Evolutionary conservation across 2,329 filamentous ascomycete species (phyloP).

Genomic region (Bretziella fagacearum): DNA sequence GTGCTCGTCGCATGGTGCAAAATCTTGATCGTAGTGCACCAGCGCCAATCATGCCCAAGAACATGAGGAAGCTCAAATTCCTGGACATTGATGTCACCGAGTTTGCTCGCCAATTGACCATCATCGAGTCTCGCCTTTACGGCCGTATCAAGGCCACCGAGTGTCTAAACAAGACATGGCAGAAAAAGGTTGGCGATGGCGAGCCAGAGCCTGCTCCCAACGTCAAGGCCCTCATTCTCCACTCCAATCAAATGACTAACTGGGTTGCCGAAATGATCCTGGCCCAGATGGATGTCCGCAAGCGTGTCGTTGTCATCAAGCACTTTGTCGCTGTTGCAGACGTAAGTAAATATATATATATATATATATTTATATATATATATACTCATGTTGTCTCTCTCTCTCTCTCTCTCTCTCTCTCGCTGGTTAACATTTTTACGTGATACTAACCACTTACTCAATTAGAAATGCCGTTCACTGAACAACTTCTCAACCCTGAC

Average conservation of each 20-base stretch:
- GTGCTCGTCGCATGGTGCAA: slow-evolving; percentile 69
- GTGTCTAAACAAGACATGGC: slow-evolving; percentile 97
- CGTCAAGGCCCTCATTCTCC: slow-evolving; percentile 87
- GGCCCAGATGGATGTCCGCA: slow-evolving; percentile 84
- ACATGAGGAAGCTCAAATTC: slow-evolving; percentile 99
- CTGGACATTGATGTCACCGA: slow-evolving; percentile 90
- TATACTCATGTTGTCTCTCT: slow-evolving; percentile 17
- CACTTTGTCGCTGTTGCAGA: slow-evolving; percentile 95
- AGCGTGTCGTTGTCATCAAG: slow-evolving; percentile 92
- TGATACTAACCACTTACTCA: background rate
- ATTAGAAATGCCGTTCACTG: slow-evolving; percentile 72
- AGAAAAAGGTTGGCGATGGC: slow-evolving; percentile 75
- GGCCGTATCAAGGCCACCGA: slow-evolving; percentile 92
- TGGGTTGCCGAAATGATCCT: slow-evolving; percentile 99
- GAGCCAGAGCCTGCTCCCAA: slow-evolving; percentile 79
- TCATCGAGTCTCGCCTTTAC: slow-evolving; percentile 89
- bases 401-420: background rate
- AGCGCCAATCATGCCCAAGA: slow-evolving; percentile 84
- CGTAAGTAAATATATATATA: slow-evolving; percentile 37
- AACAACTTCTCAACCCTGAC: slow-evolving; percentile 98
- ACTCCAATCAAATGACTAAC: slow-evolving; percentile 97
- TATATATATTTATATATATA: background rate
- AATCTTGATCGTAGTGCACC: slow-evolving; percentile 72
- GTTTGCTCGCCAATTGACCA: slow-evolving; percentile 92
- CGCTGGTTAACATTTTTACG: background rate